Conservation (phyloP, 768 basidiomycete species). For the Rhodotorula taiwanensis region DNA sequence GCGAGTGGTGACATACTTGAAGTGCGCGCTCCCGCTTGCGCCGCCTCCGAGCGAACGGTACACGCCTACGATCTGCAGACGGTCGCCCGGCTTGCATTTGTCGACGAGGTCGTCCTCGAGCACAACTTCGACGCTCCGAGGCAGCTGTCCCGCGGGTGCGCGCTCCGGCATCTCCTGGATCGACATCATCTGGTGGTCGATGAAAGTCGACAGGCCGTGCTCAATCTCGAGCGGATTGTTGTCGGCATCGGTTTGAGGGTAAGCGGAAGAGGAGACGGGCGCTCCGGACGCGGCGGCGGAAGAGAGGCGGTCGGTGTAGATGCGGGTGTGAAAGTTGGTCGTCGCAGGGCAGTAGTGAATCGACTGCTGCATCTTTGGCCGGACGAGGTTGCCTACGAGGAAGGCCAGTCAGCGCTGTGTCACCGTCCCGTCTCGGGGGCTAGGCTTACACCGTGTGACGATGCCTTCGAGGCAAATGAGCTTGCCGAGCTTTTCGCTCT, state of each 20-base stretch:
- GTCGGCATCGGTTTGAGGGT: conserved; percentile 86
- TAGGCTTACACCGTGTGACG: conserved; percentile 76
- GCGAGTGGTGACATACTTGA: conserved; percentile 61
- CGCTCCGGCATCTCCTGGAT: conserved; percentile 99
- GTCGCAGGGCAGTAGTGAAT: conserved; percentile 93
- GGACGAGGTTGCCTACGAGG: conserved; percentile 70
- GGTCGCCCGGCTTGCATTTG: conserved; percentile 93
- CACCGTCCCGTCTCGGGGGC: too few relatives aligned
- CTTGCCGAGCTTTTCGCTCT: conserved; percentile 79
- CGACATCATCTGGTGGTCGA: conserved; percentile 93
- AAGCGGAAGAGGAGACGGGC: conserved; percentile 75
- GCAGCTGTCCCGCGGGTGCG: conserved; percentile 92
- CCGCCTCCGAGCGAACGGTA: conserved; percentile 93
- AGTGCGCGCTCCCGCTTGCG: conserved; percentile 61
- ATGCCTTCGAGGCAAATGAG: conserved; percentile 98
- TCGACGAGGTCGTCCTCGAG: conserved; percentile 95
- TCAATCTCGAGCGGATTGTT: conserved; percentile 81
- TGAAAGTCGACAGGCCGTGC: conserved; percentile 82
- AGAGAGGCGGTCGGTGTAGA: conserved; percentile 78
- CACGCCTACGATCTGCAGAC: conserved; percentile 90
- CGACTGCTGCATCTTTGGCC: conserved; percentile 96
- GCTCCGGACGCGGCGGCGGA: conserved; percentile 73
- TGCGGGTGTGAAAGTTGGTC: conserved; percentile 69
- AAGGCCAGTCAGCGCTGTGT: too few relatives aligned
- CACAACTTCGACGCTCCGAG: conserved; percentile 90